Conservation (phyloP, 2,329 filamentous ascomycete species). For the Colletotrichum sp. region DNA sequence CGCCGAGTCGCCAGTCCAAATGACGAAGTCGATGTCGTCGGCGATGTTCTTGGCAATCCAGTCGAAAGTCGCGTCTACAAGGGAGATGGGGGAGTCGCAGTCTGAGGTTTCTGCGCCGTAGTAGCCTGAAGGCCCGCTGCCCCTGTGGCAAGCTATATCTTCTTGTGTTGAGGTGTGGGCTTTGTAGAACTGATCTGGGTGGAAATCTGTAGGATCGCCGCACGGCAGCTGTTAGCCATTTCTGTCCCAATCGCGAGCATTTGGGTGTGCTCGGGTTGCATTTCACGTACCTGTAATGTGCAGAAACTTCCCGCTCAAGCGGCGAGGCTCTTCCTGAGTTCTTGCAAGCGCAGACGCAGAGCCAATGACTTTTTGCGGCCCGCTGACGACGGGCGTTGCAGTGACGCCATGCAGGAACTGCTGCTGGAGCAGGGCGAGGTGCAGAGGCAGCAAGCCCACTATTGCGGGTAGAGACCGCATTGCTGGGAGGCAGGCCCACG, state of each 20-base stretch:
- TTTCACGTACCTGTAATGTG: conserved; percentile 79
- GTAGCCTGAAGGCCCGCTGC: conserved; percentile 75
- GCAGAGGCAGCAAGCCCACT: conserved; percentile 20
- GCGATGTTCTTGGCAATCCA: conserved; percentile 84
- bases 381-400: conserved; percentile 18
- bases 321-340: conserved; percentile 39
- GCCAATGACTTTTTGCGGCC: conserved; percentile 18
- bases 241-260: conserved; percentile 2
- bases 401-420: conserved; percentile 21
- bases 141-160: conserved; percentile 78
- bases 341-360: conserved; percentile 23
- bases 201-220: conserved; percentile 70
- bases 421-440: conserved; percentile 16
- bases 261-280: background rate
- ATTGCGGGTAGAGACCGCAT: conserved; percentile 22
- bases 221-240: background rate
- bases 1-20: conserved; percentile 92
- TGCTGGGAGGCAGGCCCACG: background rate
- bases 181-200: conserved; percentile 89
- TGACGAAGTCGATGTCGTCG: conserved; percentile 83
- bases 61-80: conserved; percentile 87
- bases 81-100: conserved; percentile 82
- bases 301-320: conserved; percentile 76
- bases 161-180: conserved; percentile 73
- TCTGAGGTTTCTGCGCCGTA: conserved; percentile 87